These are phyloP conservation scores for Daldinia caldariorum DNA, from an alignment of 495 filamentous ascomycete species.

Conservation along the genomic window DNA sequence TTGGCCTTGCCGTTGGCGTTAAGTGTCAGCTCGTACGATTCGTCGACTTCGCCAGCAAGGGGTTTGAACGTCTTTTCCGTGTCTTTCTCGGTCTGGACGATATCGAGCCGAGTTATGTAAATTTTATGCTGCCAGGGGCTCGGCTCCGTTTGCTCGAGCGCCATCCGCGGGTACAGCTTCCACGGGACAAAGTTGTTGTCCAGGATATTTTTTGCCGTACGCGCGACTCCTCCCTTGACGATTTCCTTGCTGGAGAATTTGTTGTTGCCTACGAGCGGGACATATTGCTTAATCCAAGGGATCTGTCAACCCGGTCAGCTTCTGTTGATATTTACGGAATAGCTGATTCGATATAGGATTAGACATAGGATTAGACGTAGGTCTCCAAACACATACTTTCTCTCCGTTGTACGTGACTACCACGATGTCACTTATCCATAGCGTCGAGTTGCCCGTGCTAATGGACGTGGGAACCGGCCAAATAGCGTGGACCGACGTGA, in stretches of 20 bases:
- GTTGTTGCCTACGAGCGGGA: conserved; percentile 40
- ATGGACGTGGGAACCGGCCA: conserved; percentile 68
- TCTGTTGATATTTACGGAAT: conserved; percentile 31
- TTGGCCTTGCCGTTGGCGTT: conserved; percentile 61
- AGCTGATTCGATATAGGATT: not conserved
- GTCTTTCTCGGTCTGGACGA: conserved; percentile 67
- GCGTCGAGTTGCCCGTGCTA: conserved; percentile 60
- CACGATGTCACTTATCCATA: conserved; percentile 66
- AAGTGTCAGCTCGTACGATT: conserved; percentile 74
- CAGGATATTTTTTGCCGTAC: conserved; percentile 64
- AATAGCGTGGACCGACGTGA: conserved; percentile 59
- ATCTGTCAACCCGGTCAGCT: conserved; percentile 48
- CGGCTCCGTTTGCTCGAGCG: conserved; percentile 69
- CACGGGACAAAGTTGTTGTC: conserved; percentile 73
- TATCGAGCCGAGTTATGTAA: conserved; percentile 64
- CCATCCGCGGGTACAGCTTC: conserved; percentile 71
- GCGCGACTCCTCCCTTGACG: conserved; percentile 59
- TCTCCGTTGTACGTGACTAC: conserved; percentile 65
- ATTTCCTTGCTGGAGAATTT: conserved; percentile 58
- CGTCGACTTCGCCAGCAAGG: conserved; percentile 70
- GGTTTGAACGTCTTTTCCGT: conserved; percentile 65
- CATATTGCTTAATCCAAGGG: conserved; percentile 54
- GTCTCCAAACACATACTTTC: conserved; percentile 55
- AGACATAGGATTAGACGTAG: not conserved
- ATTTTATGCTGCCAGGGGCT: conserved; percentile 50